These are phyloP conservation scores for Diaporthe sp. DNA, from an alignment of 2,329 filamentous ascomycete species.

Conservation along the genomic window DNA sequence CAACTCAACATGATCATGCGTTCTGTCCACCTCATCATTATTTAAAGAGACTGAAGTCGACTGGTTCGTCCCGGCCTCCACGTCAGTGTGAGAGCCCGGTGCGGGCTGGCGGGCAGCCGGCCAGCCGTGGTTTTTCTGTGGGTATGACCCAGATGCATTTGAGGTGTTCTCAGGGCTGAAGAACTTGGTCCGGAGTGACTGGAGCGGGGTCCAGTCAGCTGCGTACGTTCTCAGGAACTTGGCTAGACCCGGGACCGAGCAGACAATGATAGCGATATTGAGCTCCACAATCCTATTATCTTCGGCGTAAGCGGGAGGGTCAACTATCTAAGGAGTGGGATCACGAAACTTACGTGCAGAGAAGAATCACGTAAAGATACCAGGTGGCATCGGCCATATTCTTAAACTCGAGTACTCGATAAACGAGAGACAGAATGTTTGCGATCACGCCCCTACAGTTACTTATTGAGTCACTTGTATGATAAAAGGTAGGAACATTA, in stretches of 20 bases:
- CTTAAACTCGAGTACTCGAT: constrained; percentile 30
- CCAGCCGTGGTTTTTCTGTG: background rate
- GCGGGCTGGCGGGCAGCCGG: background rate
- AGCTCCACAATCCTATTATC: constrained; percentile 41
- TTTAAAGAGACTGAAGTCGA: background rate
- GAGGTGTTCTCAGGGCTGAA: background rate
- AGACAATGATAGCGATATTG: constrained; percentile 43
- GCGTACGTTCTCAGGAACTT: background rate
- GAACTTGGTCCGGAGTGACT: constrained; percentile 7
- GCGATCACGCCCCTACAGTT: constrained; percentile 37
- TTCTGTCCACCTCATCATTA: background rate
- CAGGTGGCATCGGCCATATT: constrained; percentile 38
- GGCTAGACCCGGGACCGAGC: constrained; percentile 38
- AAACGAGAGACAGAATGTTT: constrained; percentile 41
- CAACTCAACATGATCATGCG: background rate
- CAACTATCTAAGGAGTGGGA: background rate
- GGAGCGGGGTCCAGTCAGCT: background rate
- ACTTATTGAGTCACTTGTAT: background rate
- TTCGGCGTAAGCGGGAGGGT: background rate
- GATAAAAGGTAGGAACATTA: background rate
- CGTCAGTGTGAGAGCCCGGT: background rate
- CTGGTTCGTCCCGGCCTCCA: background rate
- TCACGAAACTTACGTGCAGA: constrained; percentile 37
- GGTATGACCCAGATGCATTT: background rate
- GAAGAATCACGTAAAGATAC: constrained; percentile 31